Percentiles rank a stretch among this genome's conserved stretches.
These are phyloP conservation scores for Neonectria hederae DNA, from an alignment of 2,329 filamentous ascomycete species.

Conservation along the genomic window DNA sequence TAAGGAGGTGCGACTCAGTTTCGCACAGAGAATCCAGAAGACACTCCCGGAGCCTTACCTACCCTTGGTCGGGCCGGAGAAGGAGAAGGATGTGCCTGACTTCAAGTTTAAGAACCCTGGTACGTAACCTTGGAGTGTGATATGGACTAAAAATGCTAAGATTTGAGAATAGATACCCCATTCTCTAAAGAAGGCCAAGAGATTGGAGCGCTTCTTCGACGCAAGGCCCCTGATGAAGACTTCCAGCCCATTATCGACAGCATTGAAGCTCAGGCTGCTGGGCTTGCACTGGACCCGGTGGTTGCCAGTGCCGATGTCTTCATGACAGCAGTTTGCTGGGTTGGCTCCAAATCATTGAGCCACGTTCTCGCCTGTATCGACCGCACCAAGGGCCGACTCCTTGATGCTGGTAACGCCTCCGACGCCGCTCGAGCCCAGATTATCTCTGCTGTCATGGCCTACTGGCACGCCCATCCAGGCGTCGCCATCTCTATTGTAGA, in stretches of 20 bases:
- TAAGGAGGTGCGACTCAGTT: conserved; percentile 96
- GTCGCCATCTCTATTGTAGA: conserved; percentile 93
- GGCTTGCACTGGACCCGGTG: conserved; percentile 78
- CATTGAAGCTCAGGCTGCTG: conserved; percentile 81
- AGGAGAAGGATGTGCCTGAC: conserved; percentile 94
- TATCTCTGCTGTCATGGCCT: conserved; percentile 87
- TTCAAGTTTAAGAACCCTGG: conserved; percentile 87
- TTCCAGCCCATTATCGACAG: conserved; percentile 82
- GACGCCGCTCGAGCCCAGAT: conserved; percentile 86
- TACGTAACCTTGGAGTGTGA: conserved; percentile 53
- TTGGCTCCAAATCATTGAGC: conserved; percentile 94
- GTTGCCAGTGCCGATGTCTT: conserved; percentile 93
- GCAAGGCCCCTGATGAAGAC: conserved; percentile 86
- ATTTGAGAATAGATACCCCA: conserved; percentile 69
- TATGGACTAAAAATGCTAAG: not conserved
- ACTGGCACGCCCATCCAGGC: conserved; percentile 93
- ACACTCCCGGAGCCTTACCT: conserved; percentile 89
- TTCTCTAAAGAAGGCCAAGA: conserved; percentile 88
- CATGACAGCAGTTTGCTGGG: conserved; percentile 90
- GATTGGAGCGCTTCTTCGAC: conserved; percentile 79
- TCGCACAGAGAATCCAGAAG: conserved; percentile 94
- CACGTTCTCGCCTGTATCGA: conserved; percentile 97
- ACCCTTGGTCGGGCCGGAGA: conserved; percentile 80
- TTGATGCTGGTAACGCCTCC: conserved; percentile 79
- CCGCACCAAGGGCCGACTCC: conserved; percentile 87